Evolutionary conservation across 129 eudicot genomes (phyloP).

Genomic region (Centella asiatica): DNA sequence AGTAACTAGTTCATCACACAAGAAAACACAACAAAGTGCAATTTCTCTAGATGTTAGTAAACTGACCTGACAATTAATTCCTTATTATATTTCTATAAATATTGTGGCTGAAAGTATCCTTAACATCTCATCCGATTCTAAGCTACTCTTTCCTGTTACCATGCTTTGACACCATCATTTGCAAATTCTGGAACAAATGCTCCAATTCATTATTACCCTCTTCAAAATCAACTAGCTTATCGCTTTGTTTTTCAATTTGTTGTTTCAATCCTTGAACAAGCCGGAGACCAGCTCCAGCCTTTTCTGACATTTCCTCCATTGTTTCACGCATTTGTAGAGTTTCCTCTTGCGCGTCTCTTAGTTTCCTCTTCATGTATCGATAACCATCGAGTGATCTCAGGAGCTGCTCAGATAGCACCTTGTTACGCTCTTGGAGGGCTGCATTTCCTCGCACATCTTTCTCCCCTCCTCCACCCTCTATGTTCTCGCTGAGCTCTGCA

Average conservation of each 20-base stretch:
- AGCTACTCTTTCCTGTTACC: slow-evolving; percentile 17
- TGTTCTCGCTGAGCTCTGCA: background rate
- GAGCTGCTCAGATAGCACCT: slow-evolving; percentile 43
- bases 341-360: slow-evolving; percentile 41
- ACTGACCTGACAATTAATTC: slow-evolving; percentile 19
- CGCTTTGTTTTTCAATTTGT: slow-evolving; percentile 19
- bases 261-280: slow-evolving; percentile 39
- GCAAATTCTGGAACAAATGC: slow-evolving; percentile 42
- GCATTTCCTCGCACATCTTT: slow-evolving; percentile 19
- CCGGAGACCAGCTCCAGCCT: slow-evolving; percentile 32
- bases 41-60: slow-evolving; percentile 8
- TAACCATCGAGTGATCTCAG: slow-evolving; percentile 53
- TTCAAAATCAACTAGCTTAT: slow-evolving; percentile 29
- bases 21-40: background rate
- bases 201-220: slow-evolving; percentile 48
- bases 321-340: slow-evolving; percentile 33
- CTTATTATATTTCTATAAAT: background rate
- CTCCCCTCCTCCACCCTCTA: slow-evolving; percentile 1
- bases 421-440: slow-evolving; percentile 49
- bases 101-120: background rate
- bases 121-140: background rate
- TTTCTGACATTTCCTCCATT: slow-evolving; percentile 50
- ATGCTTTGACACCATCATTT: slow-evolving; percentile 31
- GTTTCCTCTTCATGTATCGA: slow-evolving; percentile 42
- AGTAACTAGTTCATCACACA: slow-evolving; percentile 1